Evolutionary conservation across 306 rosid species (phyloP), one percentile per base, ranked within the genome.

Genomic region (Quercus cerris): DNA sequence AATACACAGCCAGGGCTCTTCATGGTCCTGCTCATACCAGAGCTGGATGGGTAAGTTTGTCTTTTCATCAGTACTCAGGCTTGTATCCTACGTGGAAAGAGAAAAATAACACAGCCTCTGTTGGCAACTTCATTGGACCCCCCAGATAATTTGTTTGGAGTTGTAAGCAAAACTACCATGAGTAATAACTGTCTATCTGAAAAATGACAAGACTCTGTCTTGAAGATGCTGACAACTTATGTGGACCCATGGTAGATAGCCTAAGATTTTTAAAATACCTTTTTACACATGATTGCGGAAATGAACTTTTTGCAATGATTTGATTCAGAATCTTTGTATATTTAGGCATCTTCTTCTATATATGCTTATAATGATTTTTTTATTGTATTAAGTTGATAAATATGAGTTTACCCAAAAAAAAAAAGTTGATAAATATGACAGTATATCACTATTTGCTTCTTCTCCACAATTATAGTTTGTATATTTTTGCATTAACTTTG

Each of bases 21-120:
- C 99, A 93, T 80, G 98, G 97, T 35, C 99, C 98, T 81, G 78
- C 97, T 82, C 98, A 93, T 78, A 90, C 97, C 80, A 87, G 75
- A 8, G 99, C 98, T 77, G 96, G 93, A 85, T 96, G 99, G 99
- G 99, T 96, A 83, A 96, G 96, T 89, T 59, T 79, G 12, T 78
- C 80, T 72, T 52, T 69, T 62, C 25, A 22, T 14, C 15, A 4
- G 54, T 19, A 1, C 35, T 46, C 19, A 13, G 52, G 12, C 31
- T 22, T 57, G 38, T 74, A 2, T 69, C 12, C 10, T 3, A 1
- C 28, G 38, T 28, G 6, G 23, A 57, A 57, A 56, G 17, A 56
- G 30, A 33, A 33, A 57, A 6, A 61, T 61, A 25, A 12, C 64
- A 12, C 64, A 58, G 5, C 30, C 66, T 59, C 12, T 64, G 41